Base-by-base conservation (phyloP, 1,284 basidiomycete genomes). In the Schizophyllum commune region DNA sequence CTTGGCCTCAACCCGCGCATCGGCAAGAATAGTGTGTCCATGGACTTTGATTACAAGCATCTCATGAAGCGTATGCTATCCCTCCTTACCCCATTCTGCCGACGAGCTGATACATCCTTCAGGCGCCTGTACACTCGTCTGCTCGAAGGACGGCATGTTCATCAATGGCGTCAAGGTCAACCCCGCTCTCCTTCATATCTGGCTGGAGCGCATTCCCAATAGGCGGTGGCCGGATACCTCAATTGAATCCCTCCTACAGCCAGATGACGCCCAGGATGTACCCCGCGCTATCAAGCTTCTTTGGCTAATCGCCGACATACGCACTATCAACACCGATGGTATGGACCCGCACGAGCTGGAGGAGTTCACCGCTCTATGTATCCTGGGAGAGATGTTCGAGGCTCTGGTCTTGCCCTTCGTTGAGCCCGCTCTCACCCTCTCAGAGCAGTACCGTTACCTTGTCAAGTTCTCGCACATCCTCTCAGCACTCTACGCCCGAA, bases 391-490 rank as follows among this genome's bases (percentile, higher is more conserved):
- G 13, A 1, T 39, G 5, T n/a, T 63, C 11, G 60, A 61, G 21
- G 32, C 60, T 4, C 15, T 58, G 8, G 19, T 58, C 1, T 57
- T 58, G 34, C 52, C 59, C 0, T 58, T 55, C 52, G 58, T 62
- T 52, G 60, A 62, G 20, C 32, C 39, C 7, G 9, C 47, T 2
- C 58, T 65, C 1, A 51, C 58, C 61, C 57, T 63, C 0, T 57
- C 72, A 64, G 32, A 62, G 20, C 60, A 63, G 34, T 59, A 62
- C n/a, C 32, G 60, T 32, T 62, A 56, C 1, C 52, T 64, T 9
- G 32, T 55, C 15, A 58, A 33, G 51, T 62, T 55, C 21, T 33
- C 61, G 5, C 55, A 62, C 53, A 47, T 65, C 20, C 19, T 55
- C 9, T 56, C 33, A 20, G 63, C 53, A 1, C 34, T 64, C 9